These are phyloP conservation scores for Acanthamoeba castellanii DNA, from an alignment of 208 protist species.

Conservation along the genomic window DNA sequence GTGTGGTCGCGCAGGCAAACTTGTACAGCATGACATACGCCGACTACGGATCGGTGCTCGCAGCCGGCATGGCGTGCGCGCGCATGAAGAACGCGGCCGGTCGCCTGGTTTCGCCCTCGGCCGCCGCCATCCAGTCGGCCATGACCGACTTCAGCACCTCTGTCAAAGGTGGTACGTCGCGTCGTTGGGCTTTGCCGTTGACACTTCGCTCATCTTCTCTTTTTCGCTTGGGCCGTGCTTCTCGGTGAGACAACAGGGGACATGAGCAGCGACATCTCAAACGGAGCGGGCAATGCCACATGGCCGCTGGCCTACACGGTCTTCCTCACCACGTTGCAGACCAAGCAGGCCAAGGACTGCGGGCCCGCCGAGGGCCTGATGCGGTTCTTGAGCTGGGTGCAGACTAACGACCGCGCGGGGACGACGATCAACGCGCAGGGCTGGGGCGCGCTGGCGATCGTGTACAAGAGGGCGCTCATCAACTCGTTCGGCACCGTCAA, in stretches of 20 bases:
- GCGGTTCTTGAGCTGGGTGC: slow-evolving; percentile 21
- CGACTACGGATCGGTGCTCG: not conserved
- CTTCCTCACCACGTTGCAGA: not conserved
- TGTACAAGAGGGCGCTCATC: not conserved
- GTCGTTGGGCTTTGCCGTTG: not conserved
- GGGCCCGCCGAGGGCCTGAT: not conserved
- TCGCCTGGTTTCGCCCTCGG: not conserved
- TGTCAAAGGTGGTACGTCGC: slow-evolving; percentile 31
- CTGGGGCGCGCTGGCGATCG: not conserved
- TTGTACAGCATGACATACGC: slow-evolving; percentile 8
- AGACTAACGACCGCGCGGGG: not conserved
- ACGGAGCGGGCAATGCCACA: not conserved
- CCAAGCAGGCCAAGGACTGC: slow-evolving; percentile 31
- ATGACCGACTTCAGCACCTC: slow-evolving; percentile 42
- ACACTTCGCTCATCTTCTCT: not conserved
- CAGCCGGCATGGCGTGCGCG: not conserved
- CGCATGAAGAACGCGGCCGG: slow-evolving; percentile 25
- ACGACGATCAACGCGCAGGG: not conserved
- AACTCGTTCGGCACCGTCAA: not conserved
- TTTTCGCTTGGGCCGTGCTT: not conserved
- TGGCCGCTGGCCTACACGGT: slow-evolving; percentile 22
- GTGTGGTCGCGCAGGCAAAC: not conserved
- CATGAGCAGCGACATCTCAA: slow-evolving; percentile 1
- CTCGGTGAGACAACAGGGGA: not conserved
- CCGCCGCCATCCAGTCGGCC: slow-evolving; percentile 15